Base-by-base conservation (phyloP, 805 yeast genomes). In the Isabelozyma pseudorhagii region DNA sequence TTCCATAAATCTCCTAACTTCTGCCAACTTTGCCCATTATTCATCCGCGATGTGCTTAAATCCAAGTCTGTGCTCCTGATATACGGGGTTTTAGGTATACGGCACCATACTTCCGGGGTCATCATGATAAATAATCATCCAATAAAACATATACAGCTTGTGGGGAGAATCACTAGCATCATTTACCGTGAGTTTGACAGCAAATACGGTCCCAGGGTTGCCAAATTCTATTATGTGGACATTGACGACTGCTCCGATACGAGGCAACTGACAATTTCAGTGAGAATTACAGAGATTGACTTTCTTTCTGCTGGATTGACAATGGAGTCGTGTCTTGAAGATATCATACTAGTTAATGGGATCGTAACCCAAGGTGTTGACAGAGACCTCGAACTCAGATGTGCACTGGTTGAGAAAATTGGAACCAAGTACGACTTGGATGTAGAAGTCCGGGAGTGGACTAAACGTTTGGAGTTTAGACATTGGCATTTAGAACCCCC, bases 161-260 rank as follows among this genome's bases (percentile, higher is more conserved):
- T 54, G 25, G 78, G 78, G 2, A 57, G 63, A 8, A 53, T 73
- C 10, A 54, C 50, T 59, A 71, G 49, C 39, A 71, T 38, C 42
- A 54, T 21, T 34, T 54, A 48, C 43, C 57, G 49, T 31, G 59
- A 56, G 14, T 44, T 38, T 21, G 49, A 46, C 5, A 39, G 36
- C n/a, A 31, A 31, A 31, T 31, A 31, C 44, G 38, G 44, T 15
- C 8, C 42, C 50, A 44, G 13, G 36, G 18, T 34, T 25, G 18
- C 39, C 44, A n/a, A 52, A 52, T 34, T 60, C 49, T 45, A 46
- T 56, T 25, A 36, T 63, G 15, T 73, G 7, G 51, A 56, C 5
- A 29, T 74, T 3, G 78, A 74, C 47, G 78, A 74, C 53, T 61
- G 52, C 17, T 71, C 75, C 11, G 67, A 70, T 3, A 46, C 46